A percentile compares a stretch with the other conserved stretches of the same genome.
These are phyloP conservation scores for Amylocystis lapponica DNA, from an alignment of 768 basidiomycete genomes.

Conservation along the genomic window DNA sequence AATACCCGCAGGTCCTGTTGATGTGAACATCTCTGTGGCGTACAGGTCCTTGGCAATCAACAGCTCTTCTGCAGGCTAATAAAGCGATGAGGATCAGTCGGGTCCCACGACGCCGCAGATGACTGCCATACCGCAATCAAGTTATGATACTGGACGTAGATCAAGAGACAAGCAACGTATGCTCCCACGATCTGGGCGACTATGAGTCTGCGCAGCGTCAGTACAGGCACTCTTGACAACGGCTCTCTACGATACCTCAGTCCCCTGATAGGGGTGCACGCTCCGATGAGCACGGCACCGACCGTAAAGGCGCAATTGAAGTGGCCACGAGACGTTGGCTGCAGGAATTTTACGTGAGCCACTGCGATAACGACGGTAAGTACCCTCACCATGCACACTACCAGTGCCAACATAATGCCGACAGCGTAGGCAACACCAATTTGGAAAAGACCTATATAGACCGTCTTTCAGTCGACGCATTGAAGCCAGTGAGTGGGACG, in stretches of 20 bases:
- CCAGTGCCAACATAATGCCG: constrained; percentile 33
- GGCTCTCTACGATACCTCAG: constrained; percentile 30
- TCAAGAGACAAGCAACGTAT: constrained; percentile 52
- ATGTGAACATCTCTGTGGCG: constrained; percentile 24
- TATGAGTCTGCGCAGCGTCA: constrained; percentile 47
- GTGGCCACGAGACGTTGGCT: constrained; percentile 33
- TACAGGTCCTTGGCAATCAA: constrained; percentile 13
- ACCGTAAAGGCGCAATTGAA: constrained; percentile 55
- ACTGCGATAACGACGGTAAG: not conserved
- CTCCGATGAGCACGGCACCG: constrained; percentile 44
- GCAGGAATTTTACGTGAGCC: not conserved
- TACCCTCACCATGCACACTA: constrained; percentile 16
- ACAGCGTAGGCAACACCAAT: constrained; percentile 33
- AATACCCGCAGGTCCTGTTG: constrained; percentile 35
- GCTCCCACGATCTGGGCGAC: constrained; percentile 60
- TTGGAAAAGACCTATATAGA: constrained; percentile 27
- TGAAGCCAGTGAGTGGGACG: constrained; percentile 7
- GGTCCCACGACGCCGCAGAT: not conserved
- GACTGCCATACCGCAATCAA: constrained; percentile 35
- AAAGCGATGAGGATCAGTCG: not conserved
- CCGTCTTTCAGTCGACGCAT: no score
- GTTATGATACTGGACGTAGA: constrained; percentile 60
- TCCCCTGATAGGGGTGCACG: constrained; percentile 48
- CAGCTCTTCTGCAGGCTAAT: constrained; percentile 17
- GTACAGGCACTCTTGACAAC: not conserved